Evolutionary conservation across 371 early-diverging fungal species (phyloP).

Genomic region (Lichtheimia corymbifera): DNA sequence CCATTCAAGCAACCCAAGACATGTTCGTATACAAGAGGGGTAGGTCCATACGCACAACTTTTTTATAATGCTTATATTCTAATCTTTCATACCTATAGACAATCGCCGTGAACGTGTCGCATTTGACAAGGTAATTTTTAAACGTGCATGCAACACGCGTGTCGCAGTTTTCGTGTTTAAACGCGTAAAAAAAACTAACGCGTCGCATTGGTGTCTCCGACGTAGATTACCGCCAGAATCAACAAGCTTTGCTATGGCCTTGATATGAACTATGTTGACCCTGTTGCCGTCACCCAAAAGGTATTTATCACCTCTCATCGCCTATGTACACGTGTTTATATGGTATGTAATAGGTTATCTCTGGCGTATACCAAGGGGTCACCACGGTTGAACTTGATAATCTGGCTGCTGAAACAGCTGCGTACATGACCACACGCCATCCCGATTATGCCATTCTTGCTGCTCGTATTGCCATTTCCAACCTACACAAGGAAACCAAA

Average conservation of each 20-base stretch:
- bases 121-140: slow-evolving; percentile 74
- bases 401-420: slow-evolving; percentile 96
- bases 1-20: background rate
- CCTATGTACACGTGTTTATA: background rate
- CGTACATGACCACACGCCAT: slow-evolving; percentile 96
- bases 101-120: slow-evolving; percentile 82
- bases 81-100: slow-evolving; percentile 42
- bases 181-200: slow-evolving; percentile 11
- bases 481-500: slow-evolving; percentile 97
- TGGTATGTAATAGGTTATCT: slow-evolving; percentile 68
- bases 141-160: slow-evolving; percentile 5
- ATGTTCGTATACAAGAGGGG: slow-evolving; percentile 84
- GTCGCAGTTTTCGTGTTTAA: background rate
- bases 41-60: slow-evolving; percentile 18
- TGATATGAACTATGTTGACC: slow-evolving; percentile 84
- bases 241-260: slow-evolving; percentile 87
- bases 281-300: slow-evolving; percentile 85
- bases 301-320: slow-evolving; percentile 24
- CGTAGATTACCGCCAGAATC: slow-evolving; percentile 86
- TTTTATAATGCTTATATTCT: background rate
- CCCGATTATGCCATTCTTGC: slow-evolving; percentile 98
- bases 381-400: slow-evolving; percentile 96
- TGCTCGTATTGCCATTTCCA: slow-evolving; percentile 96
- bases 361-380: slow-evolving; percentile 96
- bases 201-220: background rate